phyloP scores from a whole-genome alignment of 768 basidiomycete species.

The Boletus huronensis region DNA sequence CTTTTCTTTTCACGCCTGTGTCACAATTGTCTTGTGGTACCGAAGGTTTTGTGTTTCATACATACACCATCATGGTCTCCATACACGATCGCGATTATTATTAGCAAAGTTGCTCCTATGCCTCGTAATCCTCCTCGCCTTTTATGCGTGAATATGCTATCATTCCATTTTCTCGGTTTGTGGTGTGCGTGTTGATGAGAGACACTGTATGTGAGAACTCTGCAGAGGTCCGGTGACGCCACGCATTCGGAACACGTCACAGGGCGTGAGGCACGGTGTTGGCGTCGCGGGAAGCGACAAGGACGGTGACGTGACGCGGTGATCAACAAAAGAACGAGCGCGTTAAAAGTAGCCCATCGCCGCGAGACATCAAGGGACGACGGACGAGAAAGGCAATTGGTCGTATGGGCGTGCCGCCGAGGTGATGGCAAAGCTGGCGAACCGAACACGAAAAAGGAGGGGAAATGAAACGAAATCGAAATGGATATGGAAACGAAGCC shows the following conservation, averaged over 20 bases:
- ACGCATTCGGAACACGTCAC: background rate
- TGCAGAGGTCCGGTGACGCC: background rate
- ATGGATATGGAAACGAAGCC: background rate
- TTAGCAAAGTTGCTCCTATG: constrained; percentile 20
- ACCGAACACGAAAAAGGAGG: background rate
- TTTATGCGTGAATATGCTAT: constrained; percentile 18
- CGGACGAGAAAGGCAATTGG: background rate
- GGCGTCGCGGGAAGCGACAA: constrained; percentile 3
- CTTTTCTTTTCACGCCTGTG: background rate
- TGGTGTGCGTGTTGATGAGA: background rate
- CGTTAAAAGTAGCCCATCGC: constrained; percentile 1
- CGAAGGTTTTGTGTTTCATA: constrained; percentile 12
- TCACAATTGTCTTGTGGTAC: constrained; percentile 15
- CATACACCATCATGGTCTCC: constrained; percentile 3
- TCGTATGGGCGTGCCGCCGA: constrained; percentile 1
- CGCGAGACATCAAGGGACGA: constrained; percentile 7
- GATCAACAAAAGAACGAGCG: constrained; percentile 10
- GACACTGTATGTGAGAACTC: background rate
- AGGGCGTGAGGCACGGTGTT: background rate
- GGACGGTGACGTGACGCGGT: constrained; percentile 9
- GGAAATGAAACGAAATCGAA: background rate
- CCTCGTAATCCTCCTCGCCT: constrained; percentile 13
- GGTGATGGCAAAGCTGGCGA: background rate
- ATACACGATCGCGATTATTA: constrained; percentile 21
- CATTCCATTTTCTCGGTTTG: background rate